Percentiles rank a stretch among this genome's conserved stretches.
These are phyloP conservation scores for Candida bentonensis DNA, from an alignment of 805 yeast genomes.

Conservation along the genomic window DNA sequence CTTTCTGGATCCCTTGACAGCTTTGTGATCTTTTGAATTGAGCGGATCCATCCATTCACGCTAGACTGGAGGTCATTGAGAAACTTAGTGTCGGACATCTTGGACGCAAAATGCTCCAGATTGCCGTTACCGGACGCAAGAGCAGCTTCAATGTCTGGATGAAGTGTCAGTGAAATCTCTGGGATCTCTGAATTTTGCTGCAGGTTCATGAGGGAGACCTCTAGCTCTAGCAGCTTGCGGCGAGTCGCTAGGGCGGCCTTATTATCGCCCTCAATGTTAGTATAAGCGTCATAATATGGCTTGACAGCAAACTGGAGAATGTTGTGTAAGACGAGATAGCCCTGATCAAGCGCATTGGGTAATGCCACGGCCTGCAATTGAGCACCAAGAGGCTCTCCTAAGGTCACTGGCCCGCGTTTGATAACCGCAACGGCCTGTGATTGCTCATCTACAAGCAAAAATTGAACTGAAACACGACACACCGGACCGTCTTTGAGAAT, in stretches of 20 bases:
- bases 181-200: conserved; percentile 60
- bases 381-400: conserved; percentile 7
- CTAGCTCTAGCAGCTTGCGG: conserved; percentile 54
- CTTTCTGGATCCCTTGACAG: conserved; percentile 38
- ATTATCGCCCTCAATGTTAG: conserved; percentile 8
- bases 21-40: conserved; percentile 42
- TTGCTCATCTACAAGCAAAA: conserved; percentile 1
- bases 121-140: conserved; percentile 17
- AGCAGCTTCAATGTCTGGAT: conserved; percentile 34
- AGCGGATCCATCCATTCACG: conserved; percentile 63
- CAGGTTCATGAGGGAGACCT: conserved; percentile 50
- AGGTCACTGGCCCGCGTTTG: conserved; percentile 11
- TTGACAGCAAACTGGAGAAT: conserved; percentile 48
- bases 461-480: not conserved
- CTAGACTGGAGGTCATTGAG: conserved; percentile 55
- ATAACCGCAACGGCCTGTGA: conserved; percentile 14
- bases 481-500: not conserved
- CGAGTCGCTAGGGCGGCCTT: conserved; percentile 33
- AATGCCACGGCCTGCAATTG: conserved; percentile 26
- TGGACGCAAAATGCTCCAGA: conserved; percentile 14
- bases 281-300: conserved; percentile 48
- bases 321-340: conserved; percentile 28
- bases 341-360: conserved; percentile 13
- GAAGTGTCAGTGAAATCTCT: conserved; percentile 37
- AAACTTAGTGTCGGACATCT: conserved; percentile 36